Conservation (phyloP, 192 early-diverging fungal species). For the Glomus cerebriforme region DNA sequence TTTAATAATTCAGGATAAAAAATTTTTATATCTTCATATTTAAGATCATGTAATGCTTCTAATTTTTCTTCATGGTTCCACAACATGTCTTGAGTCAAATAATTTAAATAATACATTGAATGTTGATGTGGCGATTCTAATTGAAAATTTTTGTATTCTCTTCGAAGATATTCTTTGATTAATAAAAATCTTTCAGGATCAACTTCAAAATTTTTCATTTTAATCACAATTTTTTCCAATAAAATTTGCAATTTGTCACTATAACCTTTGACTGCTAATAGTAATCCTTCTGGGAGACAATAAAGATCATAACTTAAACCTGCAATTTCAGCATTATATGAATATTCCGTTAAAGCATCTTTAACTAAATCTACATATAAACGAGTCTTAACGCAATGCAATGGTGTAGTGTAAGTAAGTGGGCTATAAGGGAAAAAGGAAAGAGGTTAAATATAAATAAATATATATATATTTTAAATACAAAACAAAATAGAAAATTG, state of each 20-base stretch:
- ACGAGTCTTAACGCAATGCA: slow-evolving; percentile 17
- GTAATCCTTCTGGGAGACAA: slow-evolving; percentile 54
- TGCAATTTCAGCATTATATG: slow-evolving; percentile 52
- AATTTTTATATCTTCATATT: slow-evolving; percentile 58
- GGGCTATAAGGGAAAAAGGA: slow-evolving; percentile 13
- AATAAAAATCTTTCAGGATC: slow-evolving; percentile 65
- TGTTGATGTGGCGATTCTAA: slow-evolving; percentile 72
- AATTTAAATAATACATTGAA: slow-evolving; percentile 60
- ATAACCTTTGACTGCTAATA: slow-evolving; percentile 72
- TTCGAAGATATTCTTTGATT: slow-evolving; percentile 70
- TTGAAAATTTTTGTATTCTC: slow-evolving; percentile 65
- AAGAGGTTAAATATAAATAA: neutral
- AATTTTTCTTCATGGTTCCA: slow-evolving; percentile 77
- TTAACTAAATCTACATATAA: slow-evolving; percentile 40
- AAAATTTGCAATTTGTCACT: slow-evolving; percentile 78
- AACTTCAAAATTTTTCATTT: slow-evolving; percentile 59
- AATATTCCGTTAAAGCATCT: slow-evolving; percentile 48
- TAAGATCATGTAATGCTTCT: slow-evolving; percentile 61
- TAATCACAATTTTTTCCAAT: slow-evolving; percentile 63
- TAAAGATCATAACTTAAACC: slow-evolving; percentile 59
- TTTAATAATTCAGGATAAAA: slow-evolving; percentile 69
- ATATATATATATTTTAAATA: neutral
- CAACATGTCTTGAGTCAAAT: slow-evolving; percentile 64
- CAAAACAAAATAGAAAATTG: neutral
- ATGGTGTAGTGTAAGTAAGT: neutral